A percentile compares a stretch with the other conserved stretches of the same genome.
These are phyloP conservation scores for Talaromyces sp. DNA, from an alignment of 2,329 filamentous ascomycete species.

Conservation along the genomic window DNA sequence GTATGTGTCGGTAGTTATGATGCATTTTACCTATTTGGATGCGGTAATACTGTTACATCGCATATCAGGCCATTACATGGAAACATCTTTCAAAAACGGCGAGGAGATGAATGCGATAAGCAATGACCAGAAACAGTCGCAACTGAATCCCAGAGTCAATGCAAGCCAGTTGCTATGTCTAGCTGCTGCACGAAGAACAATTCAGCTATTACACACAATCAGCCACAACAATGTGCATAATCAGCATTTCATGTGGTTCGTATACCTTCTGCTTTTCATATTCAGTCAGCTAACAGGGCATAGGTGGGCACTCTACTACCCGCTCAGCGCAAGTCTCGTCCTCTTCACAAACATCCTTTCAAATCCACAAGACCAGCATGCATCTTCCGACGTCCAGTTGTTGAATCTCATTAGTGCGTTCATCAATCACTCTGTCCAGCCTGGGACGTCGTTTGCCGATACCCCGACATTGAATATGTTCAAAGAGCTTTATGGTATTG, in stretches of 20 bases:
- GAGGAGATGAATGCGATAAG: not conserved
- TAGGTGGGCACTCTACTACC: slow-evolving; percentile 13
- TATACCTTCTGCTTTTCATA: not conserved
- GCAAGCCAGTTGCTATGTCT: slow-evolving; percentile 14
- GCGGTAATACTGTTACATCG: slow-evolving; percentile 16
- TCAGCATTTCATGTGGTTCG: slow-evolving; percentile 16
- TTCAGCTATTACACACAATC: slow-evolving; percentile 11
- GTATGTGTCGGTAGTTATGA: slow-evolving; percentile 13
- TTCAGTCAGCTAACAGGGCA: not conserved
- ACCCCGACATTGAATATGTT: slow-evolving; percentile 12
- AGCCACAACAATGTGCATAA: slow-evolving; percentile 14
- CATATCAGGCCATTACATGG: slow-evolving; percentile 2
- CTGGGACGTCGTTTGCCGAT: slow-evolving; percentile 9
- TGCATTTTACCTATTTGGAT: slow-evolving; percentile 16
- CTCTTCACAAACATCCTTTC: slow-evolving; percentile 17
- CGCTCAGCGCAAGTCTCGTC: slow-evolving; percentile 12
- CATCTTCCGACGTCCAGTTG: slow-evolving; percentile 7
- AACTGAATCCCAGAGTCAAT: not conserved
- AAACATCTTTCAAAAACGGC: not conserved
- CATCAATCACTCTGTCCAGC: slow-evolving; percentile 4
- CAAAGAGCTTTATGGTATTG: slow-evolving; percentile 14
- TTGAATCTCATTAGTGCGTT: slow-evolving; percentile 6
- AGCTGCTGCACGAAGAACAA: slow-evolving; percentile 10
- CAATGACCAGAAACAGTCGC: not conserved
- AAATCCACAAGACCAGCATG: slow-evolving; percentile 15